A percentile compares a stretch with the other conserved stretches of the same genome.
phyloP scores from a whole-genome alignment of 768 basidiomycete genomes.

The Dentipellis fragilis region DNA sequence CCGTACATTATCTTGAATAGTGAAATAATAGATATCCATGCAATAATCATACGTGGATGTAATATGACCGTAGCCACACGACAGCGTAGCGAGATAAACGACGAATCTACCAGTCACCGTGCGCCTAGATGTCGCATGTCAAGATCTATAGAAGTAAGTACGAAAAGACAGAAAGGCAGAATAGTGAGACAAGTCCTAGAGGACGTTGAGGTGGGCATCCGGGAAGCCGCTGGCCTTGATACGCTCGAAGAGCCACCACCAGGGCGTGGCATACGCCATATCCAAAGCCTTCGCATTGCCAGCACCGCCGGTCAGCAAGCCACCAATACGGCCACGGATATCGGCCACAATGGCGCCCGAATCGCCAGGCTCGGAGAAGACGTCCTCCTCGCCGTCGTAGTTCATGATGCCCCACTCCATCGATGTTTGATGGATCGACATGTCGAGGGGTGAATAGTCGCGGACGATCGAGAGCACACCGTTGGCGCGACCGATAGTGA shows the following conservation, averaged over 20 bases:
- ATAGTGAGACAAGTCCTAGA: not conserved
- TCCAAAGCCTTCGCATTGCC: conserved; percentile 17
- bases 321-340: conserved; percentile 18
- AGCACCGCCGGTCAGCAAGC: conserved; percentile 19
- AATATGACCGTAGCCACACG: too few relatives aligned
- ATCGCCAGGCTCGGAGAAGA: conserved; percentile 13
- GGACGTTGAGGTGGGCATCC: not conserved
- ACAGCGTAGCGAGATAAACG: too few relatives aligned
- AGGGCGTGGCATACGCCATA: conserved; percentile 20
- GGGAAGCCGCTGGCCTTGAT: conserved; percentile 3
- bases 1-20: too few relatives aligned
- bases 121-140: conserved; percentile 2
- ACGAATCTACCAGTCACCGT: not conserved
- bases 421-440: not conserved
- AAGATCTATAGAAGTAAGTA: not conserved
- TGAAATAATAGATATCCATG: too few relatives aligned
- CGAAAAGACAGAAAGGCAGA: not conserved
- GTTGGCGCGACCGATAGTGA: conserved; percentile 15
- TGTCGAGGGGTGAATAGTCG: conserved; percentile 4
- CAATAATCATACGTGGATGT: too few relatives aligned
- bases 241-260: conserved; percentile 15
- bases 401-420: conserved; percentile 10
- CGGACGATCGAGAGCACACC: conserved; percentile 12
- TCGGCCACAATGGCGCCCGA: conserved; percentile 15
- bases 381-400: conserved; percentile 8